Evolutionary conservation across 352 stramenopile genomes (phyloP).

Genomic region (Thraustochytrium sp.): DNA sequence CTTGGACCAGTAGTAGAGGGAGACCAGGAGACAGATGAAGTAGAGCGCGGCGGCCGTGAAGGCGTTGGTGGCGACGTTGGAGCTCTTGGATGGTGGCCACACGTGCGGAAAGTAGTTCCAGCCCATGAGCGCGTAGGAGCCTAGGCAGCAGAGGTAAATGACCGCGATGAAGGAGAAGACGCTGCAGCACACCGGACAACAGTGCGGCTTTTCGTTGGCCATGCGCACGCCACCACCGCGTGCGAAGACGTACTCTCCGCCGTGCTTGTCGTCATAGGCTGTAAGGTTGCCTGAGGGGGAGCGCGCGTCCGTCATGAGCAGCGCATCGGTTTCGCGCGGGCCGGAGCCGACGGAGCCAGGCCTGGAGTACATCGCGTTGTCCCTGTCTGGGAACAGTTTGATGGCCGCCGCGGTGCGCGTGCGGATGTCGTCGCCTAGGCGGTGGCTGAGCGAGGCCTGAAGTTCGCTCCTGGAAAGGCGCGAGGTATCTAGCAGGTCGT

Average conservation of each 20-base stretch:
- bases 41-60: background rate
- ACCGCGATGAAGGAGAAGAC: slow-evolving; percentile 18
- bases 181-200: slow-evolving; percentile 27
- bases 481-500: background rate
- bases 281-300: slow-evolving; percentile 2
- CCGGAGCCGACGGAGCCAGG: background rate
- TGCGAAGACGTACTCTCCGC: slow-evolving; percentile 18
- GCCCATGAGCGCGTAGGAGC: background rate
- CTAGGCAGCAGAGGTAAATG: slow-evolving; percentile 6
- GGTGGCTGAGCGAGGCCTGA: background rate
- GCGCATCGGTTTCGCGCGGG: slow-evolving; percentile 15
- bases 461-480: background rate
- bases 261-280: slow-evolving; percentile 35
- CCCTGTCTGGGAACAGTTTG: slow-evolving; percentile 9
- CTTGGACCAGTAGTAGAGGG: slow-evolving; percentile 39
- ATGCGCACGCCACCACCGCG: background rate
- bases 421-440: background rate
- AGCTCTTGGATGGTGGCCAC: slow-evolving; percentile 6
- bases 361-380: background rate
- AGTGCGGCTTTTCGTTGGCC: background rate
- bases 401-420: background rate
- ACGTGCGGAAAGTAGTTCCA: slow-evolving; percentile 40
- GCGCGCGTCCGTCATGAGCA: background rate
- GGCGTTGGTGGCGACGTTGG: background rate
- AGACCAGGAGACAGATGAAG: slow-evolving; percentile 20